These are phyloP conservation scores for Annona squamosa DNA, from an alignment of 164 flowering plant genomes.

Conservation along the genomic window DNA sequence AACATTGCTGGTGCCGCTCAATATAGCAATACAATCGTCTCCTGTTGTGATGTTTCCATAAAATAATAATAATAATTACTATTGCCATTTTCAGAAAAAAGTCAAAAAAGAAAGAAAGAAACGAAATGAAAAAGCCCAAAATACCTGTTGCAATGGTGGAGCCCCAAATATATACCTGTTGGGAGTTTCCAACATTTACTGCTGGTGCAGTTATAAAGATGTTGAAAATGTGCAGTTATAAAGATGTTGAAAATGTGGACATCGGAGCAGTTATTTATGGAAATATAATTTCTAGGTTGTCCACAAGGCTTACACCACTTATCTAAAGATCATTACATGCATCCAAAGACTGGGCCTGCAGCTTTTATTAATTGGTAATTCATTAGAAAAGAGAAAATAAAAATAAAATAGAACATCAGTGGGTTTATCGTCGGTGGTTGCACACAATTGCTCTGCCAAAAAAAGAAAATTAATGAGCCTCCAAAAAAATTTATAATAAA, in stretches of 20 bases:
- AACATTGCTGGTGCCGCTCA: neutral
- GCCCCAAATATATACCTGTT: conserved; percentile 1
- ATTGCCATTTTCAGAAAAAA: neutral
- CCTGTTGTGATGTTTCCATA: neutral
- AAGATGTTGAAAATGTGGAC: conserved; percentile 10
- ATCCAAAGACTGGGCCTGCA: neutral
- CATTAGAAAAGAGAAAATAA: too few species aligned
- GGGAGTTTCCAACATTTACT: conserved; percentile 19
- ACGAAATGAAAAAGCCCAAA: neutral
- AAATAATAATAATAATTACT: neutral
- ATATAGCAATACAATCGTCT: conserved; percentile 8
- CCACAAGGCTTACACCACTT: neutral
- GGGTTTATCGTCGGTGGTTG: too few species aligned
- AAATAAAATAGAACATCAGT: too few species aligned
- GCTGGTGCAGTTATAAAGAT: conserved; percentile 38
- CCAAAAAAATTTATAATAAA: too few species aligned
- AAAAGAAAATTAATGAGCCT: too few species aligned
- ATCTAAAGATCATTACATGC: neutral
- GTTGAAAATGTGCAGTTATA: too few species aligned
- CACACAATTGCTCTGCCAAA: too few species aligned
- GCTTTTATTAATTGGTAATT: too few species aligned
- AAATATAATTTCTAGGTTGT: conserved; percentile 4
- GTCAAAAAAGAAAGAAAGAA: neutral
- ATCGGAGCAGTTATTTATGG: conserved; percentile 5
- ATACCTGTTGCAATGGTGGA: conserved; percentile 5